Base-by-base conservation (phyloP, 1,284 basidiomycete species). In the Fistulinella cinereoalba region DNA sequence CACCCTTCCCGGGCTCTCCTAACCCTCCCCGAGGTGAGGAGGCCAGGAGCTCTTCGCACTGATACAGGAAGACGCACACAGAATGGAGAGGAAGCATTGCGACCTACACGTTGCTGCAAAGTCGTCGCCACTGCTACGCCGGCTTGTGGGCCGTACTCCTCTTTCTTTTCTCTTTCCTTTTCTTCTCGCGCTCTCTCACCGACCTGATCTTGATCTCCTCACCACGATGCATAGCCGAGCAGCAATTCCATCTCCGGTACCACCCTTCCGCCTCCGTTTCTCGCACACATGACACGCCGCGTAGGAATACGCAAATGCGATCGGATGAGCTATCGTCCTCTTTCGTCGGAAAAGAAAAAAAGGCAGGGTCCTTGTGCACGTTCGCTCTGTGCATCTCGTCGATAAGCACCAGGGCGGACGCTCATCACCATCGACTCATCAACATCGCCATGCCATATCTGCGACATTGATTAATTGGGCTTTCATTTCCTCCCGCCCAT, bases 81-180 rank as follows among this genome's bases (percentile, higher is more conserved):
- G 48, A 61, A 61, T 46, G 60, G 57, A 58, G 47, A 44, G 9
- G 50, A 57, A 60, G 54, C 50, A 44, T 44, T 37, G 40, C 47
- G 61, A 46, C 44, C 44, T 52, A 60, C 58, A 64, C 61, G 61
- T 62, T 62, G 32, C 33, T 16, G 21, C 49, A 36, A 46, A 11
- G 22, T 49, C 33, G 34, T 47, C 18, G 23, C 37, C 50, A 43
- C 52, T 50, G 49, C 49, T 53, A 24, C 44, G n/a, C n/a, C n/a
- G n/a, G 28, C 45, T 38, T 37, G 27, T 40, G 25, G n/a, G 19
- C 13, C 34, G 31, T 32, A 31, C 29, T 44, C 38, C 27, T 28
- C 27, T 28, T 13, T 28, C 27, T 48, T 22, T 46, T 34, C 42
- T 44, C 21, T 27, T 23, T 22, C 18, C 24, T 44, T 43, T 22